Conservation (phyloP, 2,329 filamentous ascomycete genomes). For the Pseudonectria buxi region DNA sequence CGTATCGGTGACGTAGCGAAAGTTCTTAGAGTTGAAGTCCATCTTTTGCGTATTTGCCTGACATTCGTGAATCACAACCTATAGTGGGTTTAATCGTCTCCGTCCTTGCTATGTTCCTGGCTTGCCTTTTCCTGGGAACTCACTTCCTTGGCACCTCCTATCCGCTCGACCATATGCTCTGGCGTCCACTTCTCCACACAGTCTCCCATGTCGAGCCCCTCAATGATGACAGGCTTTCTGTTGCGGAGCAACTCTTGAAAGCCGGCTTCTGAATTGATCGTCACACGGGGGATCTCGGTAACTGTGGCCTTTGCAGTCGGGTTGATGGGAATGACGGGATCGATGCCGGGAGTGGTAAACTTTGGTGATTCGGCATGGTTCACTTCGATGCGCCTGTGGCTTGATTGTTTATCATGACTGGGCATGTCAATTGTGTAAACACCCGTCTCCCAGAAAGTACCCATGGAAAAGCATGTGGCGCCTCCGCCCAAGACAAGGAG, state of each 20-base stretch:
- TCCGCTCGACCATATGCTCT: constrained; percentile 56
- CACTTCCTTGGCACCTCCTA: constrained; percentile 58
- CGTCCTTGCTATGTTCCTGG: not conserved
- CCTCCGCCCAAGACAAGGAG: constrained; percentile 70
- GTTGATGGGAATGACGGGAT: not conserved
- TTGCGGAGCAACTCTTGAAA: constrained; percentile 54
- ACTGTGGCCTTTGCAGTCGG: constrained; percentile 10
- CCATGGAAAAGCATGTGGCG: constrained; percentile 86
- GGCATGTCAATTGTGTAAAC: constrained; percentile 36
- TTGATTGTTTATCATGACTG: not conserved
- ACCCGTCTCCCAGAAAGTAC: constrained; percentile 71
- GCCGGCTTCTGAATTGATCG: constrained; percentile 43
- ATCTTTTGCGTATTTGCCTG: constrained; percentile 49
- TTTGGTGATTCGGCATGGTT: constrained; percentile 23
- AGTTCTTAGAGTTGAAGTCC: constrained; percentile 81
- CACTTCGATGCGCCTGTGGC: constrained; percentile 3
- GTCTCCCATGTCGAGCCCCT: constrained; percentile 57
- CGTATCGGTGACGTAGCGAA: constrained; percentile 61
- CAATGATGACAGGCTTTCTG: constrained; percentile 54
- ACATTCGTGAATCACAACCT: constrained; percentile 71
- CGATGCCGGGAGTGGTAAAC: constrained; percentile 10
- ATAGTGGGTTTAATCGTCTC: constrained; percentile 3
- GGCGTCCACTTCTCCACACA: constrained; percentile 64
- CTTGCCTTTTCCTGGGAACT: constrained; percentile 8
- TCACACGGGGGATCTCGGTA: constrained; percentile 43